Conservation (phyloP, 306 rosid species). For the Fagus crenata region DNA sequence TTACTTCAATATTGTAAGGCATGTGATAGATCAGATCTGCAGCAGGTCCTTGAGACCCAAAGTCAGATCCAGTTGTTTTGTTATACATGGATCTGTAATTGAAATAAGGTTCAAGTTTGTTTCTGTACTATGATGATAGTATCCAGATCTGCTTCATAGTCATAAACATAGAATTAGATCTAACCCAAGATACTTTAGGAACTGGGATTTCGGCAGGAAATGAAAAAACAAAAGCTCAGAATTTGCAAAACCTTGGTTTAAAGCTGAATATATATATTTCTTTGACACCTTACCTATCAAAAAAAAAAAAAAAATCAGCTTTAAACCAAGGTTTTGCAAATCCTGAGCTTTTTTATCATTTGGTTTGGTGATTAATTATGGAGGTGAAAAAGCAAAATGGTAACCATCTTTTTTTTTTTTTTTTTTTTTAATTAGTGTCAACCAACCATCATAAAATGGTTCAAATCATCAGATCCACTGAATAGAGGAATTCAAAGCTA, state of each 20-base stretch:
- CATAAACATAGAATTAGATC: neutral
- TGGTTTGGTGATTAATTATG: neutral
- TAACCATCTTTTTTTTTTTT: too few species aligned
- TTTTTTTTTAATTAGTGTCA: too few species aligned
- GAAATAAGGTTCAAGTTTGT: neutral
- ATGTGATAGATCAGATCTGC: conserved; percentile 3
- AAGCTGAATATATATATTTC: too few species aligned
- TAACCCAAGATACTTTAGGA: neutral
- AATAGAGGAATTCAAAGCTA: neutral
- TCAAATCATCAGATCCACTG: neutral
- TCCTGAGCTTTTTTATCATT: neutral
- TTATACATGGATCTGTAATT: neutral
- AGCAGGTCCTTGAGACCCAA: neutral
- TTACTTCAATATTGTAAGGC: neutral
- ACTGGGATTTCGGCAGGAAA: neutral
- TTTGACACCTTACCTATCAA: too few species aligned
- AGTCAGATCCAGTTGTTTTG: neutral
- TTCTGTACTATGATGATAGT: neutral
- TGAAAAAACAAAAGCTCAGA: too few species aligned
- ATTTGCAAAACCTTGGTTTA: too few species aligned
- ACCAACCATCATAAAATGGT: neutral
- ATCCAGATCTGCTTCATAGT: neutral
- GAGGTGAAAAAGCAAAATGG: neutral
- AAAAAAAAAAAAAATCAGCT: neutral
- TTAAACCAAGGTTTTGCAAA: neutral